These are phyloP conservation scores for Magnusiomyces suaveolens DNA, from an alignment of 1,139 yeast species.

Conservation along the genomic window DNA sequence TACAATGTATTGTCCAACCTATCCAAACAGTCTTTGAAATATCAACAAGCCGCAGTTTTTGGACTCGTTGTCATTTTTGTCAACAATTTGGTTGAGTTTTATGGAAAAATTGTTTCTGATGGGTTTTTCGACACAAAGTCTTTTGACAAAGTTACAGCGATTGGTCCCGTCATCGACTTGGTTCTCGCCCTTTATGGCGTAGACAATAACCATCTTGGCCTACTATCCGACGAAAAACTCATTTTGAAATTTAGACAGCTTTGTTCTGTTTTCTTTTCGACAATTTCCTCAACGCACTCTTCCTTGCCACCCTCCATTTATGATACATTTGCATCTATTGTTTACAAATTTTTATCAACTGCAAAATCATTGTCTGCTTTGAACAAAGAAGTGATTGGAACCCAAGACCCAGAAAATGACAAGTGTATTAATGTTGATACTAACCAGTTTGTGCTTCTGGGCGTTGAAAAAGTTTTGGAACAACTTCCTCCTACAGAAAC, in stretches of 20 bases:
- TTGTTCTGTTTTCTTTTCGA: background rate
- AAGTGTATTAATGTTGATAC: background rate
- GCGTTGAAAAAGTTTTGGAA: slow-evolving; percentile 1
- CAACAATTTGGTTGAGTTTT: background rate
- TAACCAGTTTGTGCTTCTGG: background rate
- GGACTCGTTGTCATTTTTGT: background rate
- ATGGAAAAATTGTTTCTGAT: background rate
- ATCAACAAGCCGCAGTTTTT: background rate
- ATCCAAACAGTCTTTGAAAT: background rate
- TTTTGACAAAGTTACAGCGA: background rate
- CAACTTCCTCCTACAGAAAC: background rate
- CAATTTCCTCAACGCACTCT: background rate
- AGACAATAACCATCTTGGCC: background rate
- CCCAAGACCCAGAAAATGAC: background rate
- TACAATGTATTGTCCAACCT: background rate
- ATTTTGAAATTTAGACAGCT: background rate
- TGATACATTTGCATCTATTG: background rate
- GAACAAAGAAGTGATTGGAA: background rate
- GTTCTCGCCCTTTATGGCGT: background rate
- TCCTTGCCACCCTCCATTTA: background rate
- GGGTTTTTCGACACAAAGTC: background rate
- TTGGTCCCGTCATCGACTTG: background rate
- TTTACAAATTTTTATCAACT: background rate
- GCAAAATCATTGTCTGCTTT: background rate
- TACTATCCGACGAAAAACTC: background rate